Conservation (phyloP, 2,329 filamentous ascomycete genomes). For the Trichoderma asperellum region DNA sequence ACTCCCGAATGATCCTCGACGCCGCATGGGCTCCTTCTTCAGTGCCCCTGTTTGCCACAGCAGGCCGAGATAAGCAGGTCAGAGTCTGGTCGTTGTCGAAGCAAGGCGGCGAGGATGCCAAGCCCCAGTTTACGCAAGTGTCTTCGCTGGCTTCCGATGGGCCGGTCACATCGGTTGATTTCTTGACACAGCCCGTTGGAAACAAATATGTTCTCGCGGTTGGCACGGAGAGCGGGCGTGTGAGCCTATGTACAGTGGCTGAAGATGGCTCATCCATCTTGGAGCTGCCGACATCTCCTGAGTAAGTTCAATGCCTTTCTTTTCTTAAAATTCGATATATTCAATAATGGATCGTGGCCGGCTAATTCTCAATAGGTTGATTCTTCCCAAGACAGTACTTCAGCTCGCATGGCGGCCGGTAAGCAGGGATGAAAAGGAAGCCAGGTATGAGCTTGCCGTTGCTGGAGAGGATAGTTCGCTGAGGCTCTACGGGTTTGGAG, state of each 20-base stretch:
- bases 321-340: too few relatives aligned
- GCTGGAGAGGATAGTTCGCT: slow-evolving; percentile 66
- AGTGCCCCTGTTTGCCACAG: slow-evolving; percentile 74
- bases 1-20: slow-evolving; percentile 90
- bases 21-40: slow-evolving; percentile 75
- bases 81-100: slow-evolving; percentile 64
- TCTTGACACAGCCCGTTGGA: slow-evolving; percentile 49
- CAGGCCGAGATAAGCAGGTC: slow-evolving; percentile 84
- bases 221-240: slow-evolving; percentile 59
- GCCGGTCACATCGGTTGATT: slow-evolving; percentile 73
- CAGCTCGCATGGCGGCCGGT: slow-evolving; percentile 71
- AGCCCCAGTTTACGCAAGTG: slow-evolving; percentile 54
- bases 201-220: slow-evolving; percentile 53
- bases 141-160: slow-evolving; percentile 58
- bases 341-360: slow-evolving; percentile 11
- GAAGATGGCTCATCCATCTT: slow-evolving; percentile 45
- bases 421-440: slow-evolving; percentile 36
- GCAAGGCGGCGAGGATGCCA: slow-evolving; percentile 36
- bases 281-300: slow-evolving; percentile 41
- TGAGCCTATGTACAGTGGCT: slow-evolving; percentile 51
- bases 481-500: slow-evolving; percentile 55
- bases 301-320: slow-evolving; percentile 43
- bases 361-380: slow-evolving; percentile 35
- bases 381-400: slow-evolving; percentile 65
- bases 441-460: slow-evolving; percentile 51